Percentiles rank a stretch among this genome's conserved stretches.
These are phyloP conservation scores for Zopfia rhizophila DNA, from an alignment of 2,329 filamentous ascomycete genomes.

Conservation along the genomic window DNA sequence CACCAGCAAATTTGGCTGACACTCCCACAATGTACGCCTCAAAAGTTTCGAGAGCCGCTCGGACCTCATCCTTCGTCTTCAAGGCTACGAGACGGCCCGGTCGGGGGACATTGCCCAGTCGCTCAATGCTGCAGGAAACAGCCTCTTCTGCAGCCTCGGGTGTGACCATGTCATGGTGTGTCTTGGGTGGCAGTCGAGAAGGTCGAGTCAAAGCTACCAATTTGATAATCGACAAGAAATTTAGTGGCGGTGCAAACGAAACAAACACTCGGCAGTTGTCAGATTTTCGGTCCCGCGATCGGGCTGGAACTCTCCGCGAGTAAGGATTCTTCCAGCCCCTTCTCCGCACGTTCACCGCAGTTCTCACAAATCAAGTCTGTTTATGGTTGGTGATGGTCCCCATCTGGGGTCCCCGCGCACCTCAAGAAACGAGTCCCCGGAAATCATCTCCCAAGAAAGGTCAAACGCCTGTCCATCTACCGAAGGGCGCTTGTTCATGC, in stretches of 20 bases:
- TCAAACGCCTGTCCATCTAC: no score
- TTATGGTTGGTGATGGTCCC: no score
- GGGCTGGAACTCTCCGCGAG: no score
- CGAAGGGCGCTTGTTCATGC: no score
- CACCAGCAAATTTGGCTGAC: constrained; percentile 76
- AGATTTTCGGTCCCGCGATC: no score
- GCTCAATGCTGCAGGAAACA: neutral
- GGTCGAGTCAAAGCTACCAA: neutral
- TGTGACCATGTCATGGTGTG: constrained; percentile 14
- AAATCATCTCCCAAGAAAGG: no score
- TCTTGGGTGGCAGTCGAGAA: neutral
- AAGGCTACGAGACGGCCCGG: constrained; percentile 48
- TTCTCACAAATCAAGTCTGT: no score
- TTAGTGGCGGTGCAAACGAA: constrained; percentile 8
- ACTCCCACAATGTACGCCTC: constrained; percentile 77
- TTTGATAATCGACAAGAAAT: neutral
- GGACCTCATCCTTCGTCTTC: constrained; percentile 62
- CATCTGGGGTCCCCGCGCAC: no score
- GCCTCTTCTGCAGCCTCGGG: constrained; percentile 2
- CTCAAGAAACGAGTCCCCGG: no score
- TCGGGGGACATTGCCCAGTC: constrained; percentile 18
- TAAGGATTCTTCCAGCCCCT: no score
- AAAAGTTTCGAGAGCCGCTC: constrained; percentile 63
- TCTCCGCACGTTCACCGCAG: no score
- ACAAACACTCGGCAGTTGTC: constrained; percentile 21